Evolutionary conservation across 768 basidiomycete genomes (phyloP), one percentile per base, ranked within the genome.

Genomic region (Hydnomerulius pinastri): DNA sequence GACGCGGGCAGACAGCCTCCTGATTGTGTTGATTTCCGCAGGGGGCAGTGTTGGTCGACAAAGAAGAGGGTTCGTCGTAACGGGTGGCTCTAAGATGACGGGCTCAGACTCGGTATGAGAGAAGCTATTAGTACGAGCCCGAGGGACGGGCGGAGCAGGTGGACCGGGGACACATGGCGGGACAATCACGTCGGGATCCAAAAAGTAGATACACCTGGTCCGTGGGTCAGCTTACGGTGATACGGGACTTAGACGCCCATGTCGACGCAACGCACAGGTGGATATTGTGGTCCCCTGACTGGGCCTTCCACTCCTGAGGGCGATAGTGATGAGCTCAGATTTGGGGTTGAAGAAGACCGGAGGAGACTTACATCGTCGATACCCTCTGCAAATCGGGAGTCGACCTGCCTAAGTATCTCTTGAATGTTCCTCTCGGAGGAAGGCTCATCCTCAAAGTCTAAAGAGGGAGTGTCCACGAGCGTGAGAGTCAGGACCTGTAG

Each of bases 121-220:
- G 64, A 86, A 83, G 70, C 81, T 87, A 73, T 78, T 83, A 55
- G 78, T 79, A 57, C 84, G 87, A 41, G 86, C 70, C 54, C 88
- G 81, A 57, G 86, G 74, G 56, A 87, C 79, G 55, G 82, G 75
- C 36, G 87, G 86, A 37, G 76, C 83, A 51, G 86, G 83, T 35
- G 82, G 85, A 20, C 78, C 79, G 55, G 86, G 75, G 37, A 83
- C 81, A 48, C 81, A 76, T 28, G 85, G 86, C 48, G 87, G 87
- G 51, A 89, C 77, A 59, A 92, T 89, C 66, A 77, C 66, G 74
- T 89, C 87, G 47, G 90, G 90, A 77, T 92, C 87, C 71, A 92
- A 74, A 71, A 92, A 89, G 73, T 92, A 92, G 51, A 92, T 83
- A 62, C 90, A 92, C 52, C 90, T 91, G 71, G 48, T 56, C 44